Evolutionary conservation across 345 rosid genomes (phyloP).

Genomic region (Moringa oleifera): DNA sequence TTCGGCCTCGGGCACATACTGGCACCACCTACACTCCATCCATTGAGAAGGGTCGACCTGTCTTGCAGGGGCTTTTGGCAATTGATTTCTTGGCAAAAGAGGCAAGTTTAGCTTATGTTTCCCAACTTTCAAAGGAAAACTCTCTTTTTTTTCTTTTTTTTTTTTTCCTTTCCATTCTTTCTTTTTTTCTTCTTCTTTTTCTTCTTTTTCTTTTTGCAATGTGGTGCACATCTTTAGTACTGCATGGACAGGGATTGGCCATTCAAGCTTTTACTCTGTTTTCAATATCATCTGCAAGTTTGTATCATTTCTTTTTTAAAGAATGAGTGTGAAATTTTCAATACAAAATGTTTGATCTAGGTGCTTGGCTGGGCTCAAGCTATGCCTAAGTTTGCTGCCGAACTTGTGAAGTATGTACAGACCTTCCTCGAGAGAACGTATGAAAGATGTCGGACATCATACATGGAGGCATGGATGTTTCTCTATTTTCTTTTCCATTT

Average conservation of each 20-base stretch:
- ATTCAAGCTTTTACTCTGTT: neutral
- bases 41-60: constrained; percentile 94
- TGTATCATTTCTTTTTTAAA: neutral
- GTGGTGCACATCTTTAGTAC: neutral
- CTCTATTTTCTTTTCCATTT: constrained; percentile 13
- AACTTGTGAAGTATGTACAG: constrained; percentile 88
- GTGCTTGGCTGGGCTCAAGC: constrained; percentile 99
- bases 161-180: neutral
- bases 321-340: neutral
- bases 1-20: constrained; percentile 82
- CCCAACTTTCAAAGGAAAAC: constrained; percentile 5
- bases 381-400: constrained; percentile 95
- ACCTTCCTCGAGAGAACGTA: constrained; percentile 95
- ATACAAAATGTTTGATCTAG: constrained; percentile 31
- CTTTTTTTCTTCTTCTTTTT: neutral
- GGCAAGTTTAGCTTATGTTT: constrained; percentile 43
- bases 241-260: neutral
- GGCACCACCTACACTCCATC: constrained; percentile 52
- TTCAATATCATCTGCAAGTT: neutral
- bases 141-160: neutral
- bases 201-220: too few relatives aligned
- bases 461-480: constrained; percentile 69
- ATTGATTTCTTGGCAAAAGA: constrained; percentile 94
- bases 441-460: constrained; percentile 96
- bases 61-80: constrained; percentile 94